Conservation (phyloP, 768 basidiomycete species). For the Lactifluus rugatus region DNA sequence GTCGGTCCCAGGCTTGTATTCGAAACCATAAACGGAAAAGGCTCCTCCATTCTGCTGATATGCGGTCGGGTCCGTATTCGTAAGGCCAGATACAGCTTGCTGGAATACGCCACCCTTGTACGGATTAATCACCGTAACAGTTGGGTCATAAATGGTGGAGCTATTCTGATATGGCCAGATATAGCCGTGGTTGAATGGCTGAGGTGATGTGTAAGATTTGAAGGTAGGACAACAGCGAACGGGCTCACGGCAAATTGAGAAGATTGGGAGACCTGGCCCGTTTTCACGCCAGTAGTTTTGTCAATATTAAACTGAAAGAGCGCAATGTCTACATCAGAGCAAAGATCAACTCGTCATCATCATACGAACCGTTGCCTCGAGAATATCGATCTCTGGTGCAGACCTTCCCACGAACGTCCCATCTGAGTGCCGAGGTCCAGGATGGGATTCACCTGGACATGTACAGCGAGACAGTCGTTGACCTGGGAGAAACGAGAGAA, state of each 20-base stretch:
- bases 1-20: constrained; percentile 31
- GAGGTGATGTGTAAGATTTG: neutral
- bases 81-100: constrained; percentile 70
- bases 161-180: neutral
- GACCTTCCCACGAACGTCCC: constrained; percentile 53
- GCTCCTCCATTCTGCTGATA: constrained; percentile 29
- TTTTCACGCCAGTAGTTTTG: neutral
- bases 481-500: constrained; percentile 77
- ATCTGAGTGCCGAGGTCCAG: constrained; percentile 42
- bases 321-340: neutral
- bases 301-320: neutral
- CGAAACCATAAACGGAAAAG: constrained; percentile 35
- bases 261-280: constrained; percentile 18
- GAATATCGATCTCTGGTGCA: constrained; percentile 64
- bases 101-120: constrained; percentile 75
- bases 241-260: constrained; percentile 18
- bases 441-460: constrained; percentile 39
- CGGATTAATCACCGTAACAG: constrained; percentile 31
- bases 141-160: neutral
- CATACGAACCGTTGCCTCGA: constrained; percentile 39
- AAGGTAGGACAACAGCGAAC: neutral
- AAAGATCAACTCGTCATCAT: neutral
- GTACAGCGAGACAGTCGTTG: constrained; percentile 33
- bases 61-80: constrained; percentile 33
- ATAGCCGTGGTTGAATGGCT: constrained; percentile 19